Percentiles rank a stretch among this genome's conserved stretches.
Conservation (phyloP, 1,284 basidiomycete species). For the Schizophyllum amplum region DNA sequence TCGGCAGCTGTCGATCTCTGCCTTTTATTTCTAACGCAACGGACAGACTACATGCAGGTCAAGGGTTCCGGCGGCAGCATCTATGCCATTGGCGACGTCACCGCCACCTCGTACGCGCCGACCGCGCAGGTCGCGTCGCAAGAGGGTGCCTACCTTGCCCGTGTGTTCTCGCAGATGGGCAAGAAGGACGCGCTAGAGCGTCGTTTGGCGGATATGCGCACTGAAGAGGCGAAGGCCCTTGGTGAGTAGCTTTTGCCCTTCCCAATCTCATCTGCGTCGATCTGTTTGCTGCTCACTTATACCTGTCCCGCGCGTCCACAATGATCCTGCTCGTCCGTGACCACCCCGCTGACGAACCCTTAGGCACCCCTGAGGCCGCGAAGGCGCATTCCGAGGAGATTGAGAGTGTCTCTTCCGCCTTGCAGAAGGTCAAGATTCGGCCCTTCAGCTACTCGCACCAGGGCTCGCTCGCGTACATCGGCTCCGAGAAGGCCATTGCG, state of each 20-base stretch:
- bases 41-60: conserved; percentile 62
- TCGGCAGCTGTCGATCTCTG: too few species aligned
- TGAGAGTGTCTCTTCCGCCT: conserved; percentile 51
- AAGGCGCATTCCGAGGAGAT: conserved; percentile 31
- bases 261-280: not conserved
- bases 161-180: conserved; percentile 73
- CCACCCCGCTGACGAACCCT: too few species aligned
- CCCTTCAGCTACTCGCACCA: conserved; percentile 94
- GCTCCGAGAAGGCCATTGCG: conserved; percentile 91
- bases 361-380: conserved; percentile 22
- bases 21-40: too few species aligned
- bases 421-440: conserved; percentile 64
- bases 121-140: conserved; percentile 94
- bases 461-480: conserved; percentile 83
- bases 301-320: too few species aligned
- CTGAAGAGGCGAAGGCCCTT: conserved; percentile 17
- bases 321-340: too few species aligned
- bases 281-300: too few species aligned
- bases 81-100: conserved; percentile 90
- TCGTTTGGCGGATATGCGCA: conserved; percentile 37
- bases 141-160: conserved; percentile 88
- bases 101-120: conserved; percentile 86
- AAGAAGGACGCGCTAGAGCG: conserved; percentile 65
- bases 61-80: conserved; percentile 61
- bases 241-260: conserved; percentile 17